These are phyloP conservation scores for Aureobasidium namibiae DNA, from an alignment of 2,329 filamentous ascomycete species.

Conservation along the genomic window DNA sequence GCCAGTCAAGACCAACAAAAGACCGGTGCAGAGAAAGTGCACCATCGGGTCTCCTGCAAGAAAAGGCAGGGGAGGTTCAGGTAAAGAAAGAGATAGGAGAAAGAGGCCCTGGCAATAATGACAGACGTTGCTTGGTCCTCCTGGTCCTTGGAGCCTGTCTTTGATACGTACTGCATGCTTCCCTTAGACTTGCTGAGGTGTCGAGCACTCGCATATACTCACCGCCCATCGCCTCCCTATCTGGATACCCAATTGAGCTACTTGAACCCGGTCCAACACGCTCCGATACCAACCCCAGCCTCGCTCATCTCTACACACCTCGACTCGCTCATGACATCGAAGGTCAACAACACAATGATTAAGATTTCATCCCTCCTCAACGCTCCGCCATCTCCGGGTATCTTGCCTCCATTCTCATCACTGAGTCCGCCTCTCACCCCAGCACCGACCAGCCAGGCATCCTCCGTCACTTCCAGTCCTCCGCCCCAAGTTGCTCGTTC, in stretches of 20 bases:
- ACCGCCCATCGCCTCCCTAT: constrained; percentile 12
- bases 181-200: constrained; percentile 9
- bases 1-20: constrained; percentile 9
- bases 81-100: background rate
- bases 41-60: background rate
- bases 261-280: constrained; percentile 5
- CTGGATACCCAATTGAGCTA: constrained; percentile 4
- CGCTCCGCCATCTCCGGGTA: constrained; percentile 4
- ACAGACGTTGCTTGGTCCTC: background rate
- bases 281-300: background rate
- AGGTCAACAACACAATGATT: background rate
- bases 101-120: background rate
- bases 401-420: constrained; percentile 10
- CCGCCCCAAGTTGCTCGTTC: constrained; percentile 19
- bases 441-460: constrained; percentile 19
- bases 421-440: constrained; percentile 21
- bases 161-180: constrained; percentile 10
- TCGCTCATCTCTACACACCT: background rate
- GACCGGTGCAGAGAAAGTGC: constrained; percentile 1
- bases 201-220: constrained; percentile 11
- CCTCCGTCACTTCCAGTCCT: constrained; percentile 19
- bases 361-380: constrained; percentile 12
- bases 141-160: constrained; percentile 5
- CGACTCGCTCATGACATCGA: background rate
- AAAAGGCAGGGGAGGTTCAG: background rate